These are phyloP conservation scores for Naganishia vaughanmartiniae DNA, from an alignment of 768 basidiomycete species.

Conservation along the genomic window DNA sequence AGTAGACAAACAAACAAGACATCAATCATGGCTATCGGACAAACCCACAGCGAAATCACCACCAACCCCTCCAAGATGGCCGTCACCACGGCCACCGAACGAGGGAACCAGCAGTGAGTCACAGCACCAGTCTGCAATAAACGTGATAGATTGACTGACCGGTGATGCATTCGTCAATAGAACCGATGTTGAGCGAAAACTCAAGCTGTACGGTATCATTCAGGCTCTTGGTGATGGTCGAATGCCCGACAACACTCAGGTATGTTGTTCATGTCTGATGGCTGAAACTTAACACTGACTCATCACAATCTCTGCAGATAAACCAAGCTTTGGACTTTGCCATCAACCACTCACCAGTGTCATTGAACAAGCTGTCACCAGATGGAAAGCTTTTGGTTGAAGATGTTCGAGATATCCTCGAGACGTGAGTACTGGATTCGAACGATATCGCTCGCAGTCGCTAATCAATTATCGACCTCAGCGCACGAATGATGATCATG, in stretches of 20 bases:
- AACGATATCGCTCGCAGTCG: neutral
- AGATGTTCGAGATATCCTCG: constrained; percentile 54
- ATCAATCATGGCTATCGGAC: constrained; percentile 15
- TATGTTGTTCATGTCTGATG: neutral
- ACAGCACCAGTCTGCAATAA: constrained; percentile 55
- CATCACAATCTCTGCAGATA: constrained; percentile 58
- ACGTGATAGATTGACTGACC: constrained; percentile 72
- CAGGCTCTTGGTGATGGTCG: constrained; percentile 75
- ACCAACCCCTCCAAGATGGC: constrained; percentile 55
- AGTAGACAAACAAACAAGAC: constrained; percentile 6
- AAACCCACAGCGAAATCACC: constrained; percentile 36
- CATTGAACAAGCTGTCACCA: constrained; percentile 65
- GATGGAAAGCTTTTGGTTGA: constrained; percentile 74
- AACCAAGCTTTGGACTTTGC: constrained; percentile 70
- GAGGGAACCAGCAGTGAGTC: constrained; percentile 61
- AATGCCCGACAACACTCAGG: constrained; percentile 65
- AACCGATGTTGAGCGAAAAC: constrained; percentile 74
- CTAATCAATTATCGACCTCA: constrained; percentile 19
- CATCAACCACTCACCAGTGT: constrained; percentile 61
- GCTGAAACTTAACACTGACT: too few relatives aligned
- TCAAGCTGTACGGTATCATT: constrained; percentile 76
- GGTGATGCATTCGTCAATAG: constrained; percentile 40
- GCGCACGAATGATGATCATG: constrained; percentile 62
- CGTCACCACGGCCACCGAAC: constrained; percentile 68
- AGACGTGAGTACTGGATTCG: constrained; percentile 17